phyloP scores from a whole-genome alignment of 2,329 filamentous ascomycete species.

The Aspergillus latus region DNA sequence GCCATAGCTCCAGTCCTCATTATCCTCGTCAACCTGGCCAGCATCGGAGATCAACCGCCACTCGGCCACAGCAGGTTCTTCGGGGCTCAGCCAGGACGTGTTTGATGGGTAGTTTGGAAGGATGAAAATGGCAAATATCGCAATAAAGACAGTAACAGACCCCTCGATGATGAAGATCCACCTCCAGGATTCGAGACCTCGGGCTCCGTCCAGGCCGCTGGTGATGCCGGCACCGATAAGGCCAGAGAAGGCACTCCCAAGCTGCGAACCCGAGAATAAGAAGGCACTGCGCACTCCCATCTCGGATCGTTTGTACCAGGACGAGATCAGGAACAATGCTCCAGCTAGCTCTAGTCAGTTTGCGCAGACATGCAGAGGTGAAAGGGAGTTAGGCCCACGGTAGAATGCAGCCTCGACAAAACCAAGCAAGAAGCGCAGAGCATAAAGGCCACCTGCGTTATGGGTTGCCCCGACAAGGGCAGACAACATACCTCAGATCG shows the following conservation, averaged over 20 bases:
- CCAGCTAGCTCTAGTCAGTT: not conserved
- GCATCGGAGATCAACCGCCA: conserved; percentile 4
- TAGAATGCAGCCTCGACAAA: conserved; percentile 6
- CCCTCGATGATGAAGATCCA: conserved; percentile 10
- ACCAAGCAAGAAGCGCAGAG: not conserved
- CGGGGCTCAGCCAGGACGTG: not conserved
- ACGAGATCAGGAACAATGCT: conserved; percentile 4
- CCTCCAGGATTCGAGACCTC: not conserved
- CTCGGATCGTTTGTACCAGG: conserved; percentile 2
- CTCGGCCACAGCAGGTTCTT: conserved; percentile 1
- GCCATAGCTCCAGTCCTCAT: conserved; percentile 3
- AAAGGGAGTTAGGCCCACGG: not conserved
- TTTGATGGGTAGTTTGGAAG: conserved; percentile 1
- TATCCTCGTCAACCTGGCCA: not conserved
- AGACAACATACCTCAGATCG: not conserved
- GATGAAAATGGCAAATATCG: not conserved
- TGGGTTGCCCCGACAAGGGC: not conserved
- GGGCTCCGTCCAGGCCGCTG: not conserved
- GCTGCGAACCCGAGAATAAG: not conserved
- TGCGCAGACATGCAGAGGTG: no score
- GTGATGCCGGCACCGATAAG: not conserved
- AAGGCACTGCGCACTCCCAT: not conserved
- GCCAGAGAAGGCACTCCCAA: conserved; percentile 1
- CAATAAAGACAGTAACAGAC: not conserved
- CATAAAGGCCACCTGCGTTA: not conserved